These are phyloP conservation scores for Pythium phragmitis DNA, from an alignment of 352 stramenopile genomes.

Conservation along the genomic window DNA sequence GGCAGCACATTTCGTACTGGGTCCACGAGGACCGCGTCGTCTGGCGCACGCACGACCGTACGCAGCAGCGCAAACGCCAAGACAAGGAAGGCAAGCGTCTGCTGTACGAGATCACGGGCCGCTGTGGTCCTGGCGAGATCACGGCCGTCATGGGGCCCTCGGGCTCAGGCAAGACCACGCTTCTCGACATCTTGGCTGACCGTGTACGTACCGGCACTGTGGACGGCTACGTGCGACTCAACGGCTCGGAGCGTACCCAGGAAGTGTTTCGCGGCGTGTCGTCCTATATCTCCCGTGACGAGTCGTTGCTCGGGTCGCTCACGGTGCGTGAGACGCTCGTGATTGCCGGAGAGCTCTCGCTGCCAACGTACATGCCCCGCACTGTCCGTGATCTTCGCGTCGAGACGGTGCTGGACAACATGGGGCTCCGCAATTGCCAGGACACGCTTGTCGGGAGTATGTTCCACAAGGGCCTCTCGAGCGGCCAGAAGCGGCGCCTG, in stretches of 20 bases:
- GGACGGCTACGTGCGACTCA: constrained; percentile 46
- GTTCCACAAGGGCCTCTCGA: constrained; percentile 82
- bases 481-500: constrained; percentile 90
- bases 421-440: constrained; percentile 56
- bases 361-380: constrained; percentile 33
- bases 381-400: constrained; percentile 41
- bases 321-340: constrained; percentile 64
- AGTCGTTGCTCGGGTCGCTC: constrained; percentile 62
- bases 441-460: constrained; percentile 76
- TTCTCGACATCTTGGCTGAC: constrained; percentile 52
- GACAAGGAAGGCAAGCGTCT: constrained; percentile 28
- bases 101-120: constrained; percentile 38
- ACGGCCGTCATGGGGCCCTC: constrained; percentile 45
- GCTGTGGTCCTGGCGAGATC: constrained; percentile 34
- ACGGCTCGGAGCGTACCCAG: constrained; percentile 27
- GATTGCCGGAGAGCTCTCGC: constrained; percentile 59
- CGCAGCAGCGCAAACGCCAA: constrained; percentile 7
- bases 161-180: constrained; percentile 38
- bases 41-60: constrained; percentile 15
- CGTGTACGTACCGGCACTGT: constrained; percentile 48
- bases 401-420: constrained; percentile 50
- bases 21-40: constrained; percentile 25
- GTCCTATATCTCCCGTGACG: constrained; percentile 43
- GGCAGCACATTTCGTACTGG: constrained; percentile 33
- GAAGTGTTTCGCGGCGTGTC: constrained; percentile 28